Percentiles rank a stretch among this genome's conserved stretches.
These are phyloP conservation scores for Hibiscus tridactylites DNA, from an alignment of 345 rosid species.

Conservation along the genomic window DNA sequence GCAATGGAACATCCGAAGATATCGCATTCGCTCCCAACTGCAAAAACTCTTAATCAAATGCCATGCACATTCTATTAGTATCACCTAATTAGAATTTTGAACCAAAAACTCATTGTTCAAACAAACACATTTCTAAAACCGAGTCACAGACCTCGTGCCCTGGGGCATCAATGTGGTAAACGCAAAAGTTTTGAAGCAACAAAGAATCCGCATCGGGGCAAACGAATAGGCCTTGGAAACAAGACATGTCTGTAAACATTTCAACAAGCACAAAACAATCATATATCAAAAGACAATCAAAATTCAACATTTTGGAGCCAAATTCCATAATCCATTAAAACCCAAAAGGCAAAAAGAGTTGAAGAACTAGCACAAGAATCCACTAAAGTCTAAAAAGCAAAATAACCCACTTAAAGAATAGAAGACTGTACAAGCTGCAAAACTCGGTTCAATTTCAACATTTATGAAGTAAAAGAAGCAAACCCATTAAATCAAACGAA, in stretches of 20 bases:
- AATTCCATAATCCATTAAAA: neutral
- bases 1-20: constrained; percentile 40
- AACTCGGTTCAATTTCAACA: constrained; percentile 7
- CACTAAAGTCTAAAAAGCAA: neutral
- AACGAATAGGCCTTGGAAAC: constrained; percentile 51
- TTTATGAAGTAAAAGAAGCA: neutral
- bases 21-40: constrained; percentile 60
- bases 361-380: neutral
- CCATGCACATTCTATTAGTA: constrained; percentile 19
- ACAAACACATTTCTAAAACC: constrained; percentile 3
- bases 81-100: neutral
- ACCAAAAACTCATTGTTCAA: neutral
- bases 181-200: constrained; percentile 53
- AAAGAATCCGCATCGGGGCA: constrained; percentile 50
- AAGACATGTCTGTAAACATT: constrained; percentile 32
- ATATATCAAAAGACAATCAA: neutral
- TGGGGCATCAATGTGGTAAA: constrained; percentile 61
- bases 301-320: neutral
- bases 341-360: neutral
- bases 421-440: neutral
- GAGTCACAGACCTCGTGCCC: constrained; percentile 55
- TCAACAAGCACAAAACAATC: neutral
- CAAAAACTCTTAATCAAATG: constrained; percentile 43
- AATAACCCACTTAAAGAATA: neutral
- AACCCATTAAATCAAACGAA: constrained; percentile 1